phyloP scores from a whole-genome alignment of 2,329 filamentous ascomycete genomes.

The Ceratocystis ficicola region DNA sequence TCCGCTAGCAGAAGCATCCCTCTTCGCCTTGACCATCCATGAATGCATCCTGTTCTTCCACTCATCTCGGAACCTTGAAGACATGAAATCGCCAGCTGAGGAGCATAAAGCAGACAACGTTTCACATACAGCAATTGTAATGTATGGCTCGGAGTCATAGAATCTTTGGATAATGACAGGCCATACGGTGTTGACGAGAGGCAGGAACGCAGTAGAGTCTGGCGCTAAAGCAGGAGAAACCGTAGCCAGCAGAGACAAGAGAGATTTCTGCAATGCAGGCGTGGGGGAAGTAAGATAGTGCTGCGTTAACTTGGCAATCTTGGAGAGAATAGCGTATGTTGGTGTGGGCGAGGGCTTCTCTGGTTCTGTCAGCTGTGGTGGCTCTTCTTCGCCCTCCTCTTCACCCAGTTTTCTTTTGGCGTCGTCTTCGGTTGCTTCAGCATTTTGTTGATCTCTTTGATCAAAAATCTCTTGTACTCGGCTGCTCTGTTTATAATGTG shows the following conservation, averaged over 20 bases:
- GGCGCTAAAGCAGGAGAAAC: constrained; percentile 58
- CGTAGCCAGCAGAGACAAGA: constrained; percentile 64
- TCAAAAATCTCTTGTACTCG: constrained; percentile 22
- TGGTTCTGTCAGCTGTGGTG: constrained; percentile 28
- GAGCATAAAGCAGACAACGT: constrained; percentile 57
- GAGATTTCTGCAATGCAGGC: constrained; percentile 60
- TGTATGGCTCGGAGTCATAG: constrained; percentile 53
- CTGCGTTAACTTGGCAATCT: constrained; percentile 72
- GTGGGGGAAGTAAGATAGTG: constrained; percentile 83
- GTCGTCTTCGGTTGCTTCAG: constrained; percentile 23
- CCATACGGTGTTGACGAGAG: constrained; percentile 84
- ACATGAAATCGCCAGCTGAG: constrained; percentile 69
- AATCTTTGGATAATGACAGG: constrained; percentile 61
- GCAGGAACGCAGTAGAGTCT: constrained; percentile 74
- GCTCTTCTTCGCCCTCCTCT: constrained; percentile 30
- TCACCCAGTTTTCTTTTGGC: constrained; percentile 21
- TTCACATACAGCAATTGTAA: constrained; percentile 57
- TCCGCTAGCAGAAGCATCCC: constrained; percentile 29
- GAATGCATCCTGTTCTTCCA: constrained; percentile 46
- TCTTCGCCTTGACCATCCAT: constrained; percentile 33
- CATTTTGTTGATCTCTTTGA: constrained; percentile 25
- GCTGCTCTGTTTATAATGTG: constrained; percentile 12
- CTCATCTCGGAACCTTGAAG: constrained; percentile 58
- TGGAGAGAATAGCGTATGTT: constrained; percentile 68
- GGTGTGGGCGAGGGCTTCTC: constrained; percentile 58